A percentile compares a stretch with the other conserved stretches of the same genome.
phyloP scores from a whole-genome alignment of 2,329 filamentous ascomycete species.

The Phialophora expanda region DNA sequence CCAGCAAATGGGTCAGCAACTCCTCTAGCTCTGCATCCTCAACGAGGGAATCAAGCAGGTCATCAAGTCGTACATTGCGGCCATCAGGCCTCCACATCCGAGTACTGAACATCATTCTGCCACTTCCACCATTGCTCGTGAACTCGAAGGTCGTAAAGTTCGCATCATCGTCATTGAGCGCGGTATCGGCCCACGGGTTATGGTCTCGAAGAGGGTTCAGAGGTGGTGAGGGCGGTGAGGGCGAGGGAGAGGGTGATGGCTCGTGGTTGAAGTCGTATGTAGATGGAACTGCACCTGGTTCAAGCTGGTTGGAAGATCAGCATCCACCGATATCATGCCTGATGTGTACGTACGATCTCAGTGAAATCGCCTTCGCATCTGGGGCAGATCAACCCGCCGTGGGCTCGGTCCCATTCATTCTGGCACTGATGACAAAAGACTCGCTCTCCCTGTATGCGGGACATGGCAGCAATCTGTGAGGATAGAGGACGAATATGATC shows the following conservation, averaged over 20 bases:
- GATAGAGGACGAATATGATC: background rate
- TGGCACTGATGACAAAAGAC: conserved; percentile 85
- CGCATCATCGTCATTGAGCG: conserved; percentile 51
- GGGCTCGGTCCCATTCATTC: conserved; percentile 78
- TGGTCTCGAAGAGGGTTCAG: conserved; percentile 47
- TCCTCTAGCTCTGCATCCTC: conserved; percentile 10
- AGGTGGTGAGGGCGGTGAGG: conserved; percentile 42
- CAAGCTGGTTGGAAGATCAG: conserved; percentile 21
- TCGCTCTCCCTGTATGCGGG: conserved; percentile 63
- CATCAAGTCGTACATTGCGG: conserved; percentile 17
- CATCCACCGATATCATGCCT: background rate
- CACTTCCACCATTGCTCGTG: conserved; percentile 32
- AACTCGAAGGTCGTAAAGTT: conserved; percentile 39
- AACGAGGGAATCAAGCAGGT: conserved; percentile 9
- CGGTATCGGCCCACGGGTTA: conserved; percentile 55
- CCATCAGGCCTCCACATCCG: conserved; percentile 29
- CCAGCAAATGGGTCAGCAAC: conserved; percentile 18
- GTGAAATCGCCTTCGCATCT: conserved; percentile 77
- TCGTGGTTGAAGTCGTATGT: conserved; percentile 45
- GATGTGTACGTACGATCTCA: conserved; percentile 73
- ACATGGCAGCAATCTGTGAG: conserved; percentile 18
- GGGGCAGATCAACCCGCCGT: conserved; percentile 73
- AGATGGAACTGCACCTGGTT: conserved; percentile 37
- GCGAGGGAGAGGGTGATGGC: conserved; percentile 40
- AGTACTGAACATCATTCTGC: conserved; percentile 37